Percentiles rank a stretch among this genome's conserved stretches.
Evolutionary conservation across 148 eudicot genomes (phyloP).

Genomic region (Rhododendron griersonianum): DNA sequence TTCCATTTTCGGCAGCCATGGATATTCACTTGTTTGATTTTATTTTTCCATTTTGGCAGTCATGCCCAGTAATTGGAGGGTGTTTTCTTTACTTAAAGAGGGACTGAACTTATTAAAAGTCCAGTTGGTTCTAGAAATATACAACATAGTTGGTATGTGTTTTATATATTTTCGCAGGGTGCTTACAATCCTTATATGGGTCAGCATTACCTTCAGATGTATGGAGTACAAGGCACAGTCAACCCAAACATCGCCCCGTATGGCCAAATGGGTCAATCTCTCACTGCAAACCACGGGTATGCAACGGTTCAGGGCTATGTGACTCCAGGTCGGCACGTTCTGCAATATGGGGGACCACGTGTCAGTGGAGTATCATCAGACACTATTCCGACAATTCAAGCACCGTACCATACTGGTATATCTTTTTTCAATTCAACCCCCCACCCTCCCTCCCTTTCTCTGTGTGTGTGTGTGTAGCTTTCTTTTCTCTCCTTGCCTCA

Average conservation of each 20-base stretch:
- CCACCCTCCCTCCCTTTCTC: background rate
- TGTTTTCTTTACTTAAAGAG: background rate
- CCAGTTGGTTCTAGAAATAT: background rate
- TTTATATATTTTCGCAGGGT: conserved; percentile 9
- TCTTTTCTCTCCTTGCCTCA: background rate
- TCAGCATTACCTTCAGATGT: conserved; percentile 17
- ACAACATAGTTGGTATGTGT: background rate
- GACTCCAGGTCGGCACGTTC: conserved; percentile 19
- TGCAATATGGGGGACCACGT: conserved; percentile 18
- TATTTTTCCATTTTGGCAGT: background rate
- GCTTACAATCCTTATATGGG: conserved; percentile 16
- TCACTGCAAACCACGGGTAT: conserved; percentile 14
- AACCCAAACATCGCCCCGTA: conserved; percentile 9
- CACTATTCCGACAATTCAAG: conserved; percentile 16
- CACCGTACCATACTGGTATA: conserved; percentile 13
- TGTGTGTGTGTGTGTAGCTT: background rate
- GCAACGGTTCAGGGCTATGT: conserved; percentile 13
- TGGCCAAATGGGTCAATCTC: conserved; percentile 19
- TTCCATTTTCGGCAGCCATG: background rate
- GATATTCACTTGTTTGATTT: background rate
- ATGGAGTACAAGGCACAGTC: conserved; percentile 16
- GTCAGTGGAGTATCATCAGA: conserved; percentile 23
- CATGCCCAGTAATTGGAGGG: background rate
- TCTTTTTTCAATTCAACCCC: background rate
- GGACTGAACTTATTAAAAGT: background rate